Conservation (phyloP, 176 grass and related monocot species). For the Lolium multiflorum region DNA sequence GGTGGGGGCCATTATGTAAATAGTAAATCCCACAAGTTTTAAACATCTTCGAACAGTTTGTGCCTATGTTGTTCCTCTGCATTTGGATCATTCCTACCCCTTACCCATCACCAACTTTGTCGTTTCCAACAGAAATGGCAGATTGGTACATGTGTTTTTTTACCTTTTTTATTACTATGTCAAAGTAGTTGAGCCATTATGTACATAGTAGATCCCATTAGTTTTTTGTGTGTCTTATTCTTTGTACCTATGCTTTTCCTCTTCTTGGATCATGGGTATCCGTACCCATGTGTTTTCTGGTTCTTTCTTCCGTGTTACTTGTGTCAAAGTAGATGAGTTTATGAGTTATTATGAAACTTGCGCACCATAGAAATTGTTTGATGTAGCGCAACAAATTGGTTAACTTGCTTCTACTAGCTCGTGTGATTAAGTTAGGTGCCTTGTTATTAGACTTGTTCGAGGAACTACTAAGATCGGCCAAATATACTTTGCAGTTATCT, state of each 20-base stretch:
- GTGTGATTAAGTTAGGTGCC: neutral
- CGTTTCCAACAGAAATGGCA: conserved; percentile 15
- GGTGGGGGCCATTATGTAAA: neutral
- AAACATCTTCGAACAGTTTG: neutral
- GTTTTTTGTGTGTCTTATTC: neutral
- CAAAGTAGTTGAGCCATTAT: conserved; percentile 3
- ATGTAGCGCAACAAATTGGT: conserved; percentile 18
- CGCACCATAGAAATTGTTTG: neutral
- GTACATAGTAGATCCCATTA: neutral
- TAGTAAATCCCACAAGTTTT: neutral
- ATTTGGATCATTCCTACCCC: neutral
- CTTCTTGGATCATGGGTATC: neutral
- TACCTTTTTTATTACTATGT: neutral
- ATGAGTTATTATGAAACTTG: conserved; percentile 1
- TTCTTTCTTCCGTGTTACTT: conserved; percentile 8
- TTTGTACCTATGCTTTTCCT: neutral
- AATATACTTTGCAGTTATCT: conserved; percentile 13
- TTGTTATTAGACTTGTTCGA: neutral
- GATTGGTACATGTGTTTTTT: neutral
- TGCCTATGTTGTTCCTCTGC: neutral
- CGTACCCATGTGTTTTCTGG: neutral
- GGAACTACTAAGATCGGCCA: neutral
- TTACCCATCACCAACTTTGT: conserved; percentile 3
- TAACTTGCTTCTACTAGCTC: conserved; percentile 27
- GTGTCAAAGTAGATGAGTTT: conserved; percentile 11